Conservation (phyloP, 2,329 filamentous ascomycete species). For the Plectosphaerella sp. region DNA sequence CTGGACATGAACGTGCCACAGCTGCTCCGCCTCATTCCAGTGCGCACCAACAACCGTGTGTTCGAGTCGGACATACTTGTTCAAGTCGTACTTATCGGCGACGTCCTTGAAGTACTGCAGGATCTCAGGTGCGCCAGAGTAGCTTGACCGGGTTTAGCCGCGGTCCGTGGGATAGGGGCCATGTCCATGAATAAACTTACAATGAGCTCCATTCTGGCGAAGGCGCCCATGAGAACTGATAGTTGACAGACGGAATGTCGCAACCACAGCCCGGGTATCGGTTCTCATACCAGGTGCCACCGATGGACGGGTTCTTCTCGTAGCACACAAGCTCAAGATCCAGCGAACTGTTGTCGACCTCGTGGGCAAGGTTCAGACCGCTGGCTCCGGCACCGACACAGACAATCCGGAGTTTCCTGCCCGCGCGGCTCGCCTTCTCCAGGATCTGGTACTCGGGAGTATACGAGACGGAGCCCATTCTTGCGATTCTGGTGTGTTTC, state of each 20-base stretch:
- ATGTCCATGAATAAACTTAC: neutral
- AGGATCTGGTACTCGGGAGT: constrained; percentile 14
- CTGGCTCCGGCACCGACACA: constrained; percentile 23
- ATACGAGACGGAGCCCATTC: constrained; percentile 7
- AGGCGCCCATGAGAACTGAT: constrained; percentile 5
- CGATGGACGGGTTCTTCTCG: constrained; percentile 19
- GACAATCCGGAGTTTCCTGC: constrained; percentile 20
- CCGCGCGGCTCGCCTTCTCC: constrained; percentile 16
- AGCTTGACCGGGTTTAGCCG: neutral
- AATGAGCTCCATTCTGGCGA: constrained; percentile 6
- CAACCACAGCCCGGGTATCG: constrained; percentile 16
- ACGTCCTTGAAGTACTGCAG: constrained; percentile 17
- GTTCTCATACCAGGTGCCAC: constrained; percentile 20
- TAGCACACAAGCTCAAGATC: constrained; percentile 18
- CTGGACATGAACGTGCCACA: constrained; percentile 13
- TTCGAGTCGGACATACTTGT: constrained; percentile 15
- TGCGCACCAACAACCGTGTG: constrained; percentile 13
- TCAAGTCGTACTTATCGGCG: constrained; percentile 15
- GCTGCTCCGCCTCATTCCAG: constrained; percentile 17
- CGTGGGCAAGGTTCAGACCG: constrained; percentile 20
- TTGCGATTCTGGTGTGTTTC: neutral
- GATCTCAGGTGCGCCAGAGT: constrained; percentile 16
- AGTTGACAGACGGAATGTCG: constrained; percentile 17
- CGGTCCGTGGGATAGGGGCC: neutral
- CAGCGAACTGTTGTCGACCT: constrained; percentile 13